Evolutionary conservation across 768 basidiomycete species (phyloP).

Genomic region (Mycena latifolia): DNA sequence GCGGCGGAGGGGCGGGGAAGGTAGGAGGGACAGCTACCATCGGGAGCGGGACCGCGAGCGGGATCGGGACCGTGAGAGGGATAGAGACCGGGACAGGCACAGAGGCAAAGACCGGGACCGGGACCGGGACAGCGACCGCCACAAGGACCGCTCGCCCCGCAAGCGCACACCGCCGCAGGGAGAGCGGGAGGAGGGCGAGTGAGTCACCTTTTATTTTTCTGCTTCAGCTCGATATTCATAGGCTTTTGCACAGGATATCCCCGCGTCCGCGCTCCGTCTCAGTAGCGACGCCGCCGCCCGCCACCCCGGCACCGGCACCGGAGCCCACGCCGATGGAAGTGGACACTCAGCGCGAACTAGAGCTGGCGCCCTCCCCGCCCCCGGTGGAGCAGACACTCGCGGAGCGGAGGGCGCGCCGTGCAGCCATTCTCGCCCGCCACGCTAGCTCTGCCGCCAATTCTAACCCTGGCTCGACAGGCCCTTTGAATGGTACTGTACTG

Average conservation of each 20-base stretch:
- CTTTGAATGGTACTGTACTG: constrained; percentile 56
- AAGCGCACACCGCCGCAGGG: constrained; percentile 37
- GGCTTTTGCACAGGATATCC: constrained; percentile 67
- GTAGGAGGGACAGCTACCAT: constrained; percentile 40
- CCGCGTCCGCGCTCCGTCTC: constrained; percentile 56
- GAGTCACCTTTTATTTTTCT: constrained; percentile 56
- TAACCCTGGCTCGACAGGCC: constrained; percentile 79
- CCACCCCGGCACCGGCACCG: constrained; percentile 27
- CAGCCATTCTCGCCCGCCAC: constrained; percentile 77
- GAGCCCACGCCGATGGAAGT: constrained; percentile 50
- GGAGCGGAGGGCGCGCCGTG: constrained; percentile 77
- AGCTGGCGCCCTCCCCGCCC: constrained; percentile 63
- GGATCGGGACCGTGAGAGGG: constrained; percentile 30
- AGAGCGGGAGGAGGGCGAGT: constrained; percentile 95
- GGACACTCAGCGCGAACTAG: constrained; percentile 64
- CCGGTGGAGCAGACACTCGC: constrained; percentile 75
- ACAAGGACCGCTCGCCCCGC: constrained; percentile 39
- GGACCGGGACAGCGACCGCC: constrained; percentile 40
- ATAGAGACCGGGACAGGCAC: constrained; percentile 16
- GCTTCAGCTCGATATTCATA: constrained; percentile 9
- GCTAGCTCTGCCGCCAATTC: constrained; percentile 63
- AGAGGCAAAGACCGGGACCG: neutral
- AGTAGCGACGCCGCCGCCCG: constrained; percentile 41
- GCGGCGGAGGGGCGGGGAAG: constrained; percentile 44
- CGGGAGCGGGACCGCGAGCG: constrained; percentile 38